These are phyloP conservation scores for Lodderomyces theae DNA, from an alignment of 1,139 yeast species.

Conservation along the genomic window DNA sequence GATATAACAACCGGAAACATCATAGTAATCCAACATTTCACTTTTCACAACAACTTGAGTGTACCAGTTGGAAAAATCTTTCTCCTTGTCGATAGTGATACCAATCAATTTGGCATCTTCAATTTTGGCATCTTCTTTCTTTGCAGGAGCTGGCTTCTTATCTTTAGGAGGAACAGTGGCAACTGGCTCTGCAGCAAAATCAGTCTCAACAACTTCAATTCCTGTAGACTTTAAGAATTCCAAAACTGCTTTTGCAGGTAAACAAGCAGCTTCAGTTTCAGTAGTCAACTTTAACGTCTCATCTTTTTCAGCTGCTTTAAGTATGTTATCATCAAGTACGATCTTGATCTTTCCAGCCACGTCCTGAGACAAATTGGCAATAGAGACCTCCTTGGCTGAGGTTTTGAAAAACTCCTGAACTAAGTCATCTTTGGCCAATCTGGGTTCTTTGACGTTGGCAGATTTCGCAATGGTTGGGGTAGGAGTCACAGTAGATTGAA, in stretches of 20 bases:
- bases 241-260: constrained; percentile 51
- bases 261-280: constrained; percentile 54
- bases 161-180: constrained; percentile 27
- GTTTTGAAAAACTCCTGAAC: constrained; percentile 64
- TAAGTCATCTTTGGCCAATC: constrained; percentile 81
- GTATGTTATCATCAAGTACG: constrained; percentile 59
- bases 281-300: constrained; percentile 57
- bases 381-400: constrained; percentile 63
- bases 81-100: constrained; percentile 87
- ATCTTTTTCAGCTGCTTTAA: constrained; percentile 32
- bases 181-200: constrained; percentile 52
- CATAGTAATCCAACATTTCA: constrained; percentile 97
- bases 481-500: constrained; percentile 70
- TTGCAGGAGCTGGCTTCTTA: constrained; percentile 26
- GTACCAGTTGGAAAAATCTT: constrained; percentile 96
- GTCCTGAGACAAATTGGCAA: constrained; percentile 54
- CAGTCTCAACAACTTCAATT: constrained; percentile 54
- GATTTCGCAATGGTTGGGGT: constrained; percentile 60
- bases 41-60: constrained; percentile 93
- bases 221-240: constrained; percentile 57
- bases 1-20: constrained; percentile 97
- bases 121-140: constrained; percentile 52
- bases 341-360: constrained; percentile 65
- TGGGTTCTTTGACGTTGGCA: constrained; percentile 78
- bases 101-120: constrained; percentile 94